These are phyloP conservation scores for Sugiyamaella chiloensis DNA, from an alignment of 805 yeast genomes.

Conservation along the genomic window DNA sequence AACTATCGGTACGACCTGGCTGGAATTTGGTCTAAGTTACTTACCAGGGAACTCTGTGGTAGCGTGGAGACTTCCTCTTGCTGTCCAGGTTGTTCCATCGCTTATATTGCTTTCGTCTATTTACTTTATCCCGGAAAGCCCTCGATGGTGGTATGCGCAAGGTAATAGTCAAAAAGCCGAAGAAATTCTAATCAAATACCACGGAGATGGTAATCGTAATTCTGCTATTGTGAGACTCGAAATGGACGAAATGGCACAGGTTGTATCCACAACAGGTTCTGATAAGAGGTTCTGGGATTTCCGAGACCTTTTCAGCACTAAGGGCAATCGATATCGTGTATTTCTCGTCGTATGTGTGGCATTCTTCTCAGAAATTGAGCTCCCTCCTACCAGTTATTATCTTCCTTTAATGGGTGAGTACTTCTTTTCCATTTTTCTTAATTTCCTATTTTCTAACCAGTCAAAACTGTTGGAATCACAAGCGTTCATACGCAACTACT, in stretches of 20 bases:
- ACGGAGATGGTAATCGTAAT: constrained; percentile 9
- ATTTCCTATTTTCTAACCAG: background rate
- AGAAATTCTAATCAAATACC: constrained; percentile 7
- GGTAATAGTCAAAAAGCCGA: constrained; percentile 6
- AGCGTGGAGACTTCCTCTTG: constrained; percentile 6
- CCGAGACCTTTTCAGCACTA: constrained; percentile 11
- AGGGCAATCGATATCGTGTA: constrained; percentile 10
- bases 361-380: background rate
- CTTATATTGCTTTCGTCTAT: constrained; percentile 1
- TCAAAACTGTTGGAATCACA: constrained; percentile 14
- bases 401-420: constrained; percentile 10
- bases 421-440: too few relatives aligned
- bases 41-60: constrained; percentile 8
- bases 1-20: constrained; percentile 16
- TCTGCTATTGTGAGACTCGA: constrained; percentile 9
- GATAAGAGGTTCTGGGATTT: constrained; percentile 14
- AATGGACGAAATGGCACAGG: constrained; percentile 9
- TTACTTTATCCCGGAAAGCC: constrained; percentile 15
- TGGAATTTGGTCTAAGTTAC: constrained; percentile 11
- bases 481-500: constrained; percentile 9
- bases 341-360: constrained; percentile 1
- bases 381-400: constrained; percentile 13
- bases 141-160: constrained; percentile 17
- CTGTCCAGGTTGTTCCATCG: constrained; percentile 14
- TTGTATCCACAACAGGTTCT: background rate